A percentile compares a stretch with the other conserved stretches of the same genome.
phyloP scores from a whole-genome alignment of 352 stramenopile genomes.

The Aphanomyces stellatus region DNA sequence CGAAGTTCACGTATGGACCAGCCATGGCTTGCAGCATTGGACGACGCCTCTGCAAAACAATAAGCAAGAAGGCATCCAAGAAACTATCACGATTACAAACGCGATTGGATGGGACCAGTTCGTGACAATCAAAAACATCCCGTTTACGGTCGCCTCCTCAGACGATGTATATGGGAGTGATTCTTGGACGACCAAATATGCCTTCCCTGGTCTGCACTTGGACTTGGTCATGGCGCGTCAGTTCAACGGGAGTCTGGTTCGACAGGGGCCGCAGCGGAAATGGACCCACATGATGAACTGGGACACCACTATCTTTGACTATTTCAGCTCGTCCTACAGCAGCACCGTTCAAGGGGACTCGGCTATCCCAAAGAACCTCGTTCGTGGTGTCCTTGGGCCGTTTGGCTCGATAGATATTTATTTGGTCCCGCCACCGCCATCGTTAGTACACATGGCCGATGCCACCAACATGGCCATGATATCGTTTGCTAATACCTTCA shows the following conservation, averaged over 20 bases:
- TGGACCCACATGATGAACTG: background rate
- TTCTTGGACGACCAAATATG: conserved; percentile 2
- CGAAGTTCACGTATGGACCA: background rate
- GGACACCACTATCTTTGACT: no score
- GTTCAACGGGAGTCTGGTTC: background rate
- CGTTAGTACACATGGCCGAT: no score
- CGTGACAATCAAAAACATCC: background rate
- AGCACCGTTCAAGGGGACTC: no score
- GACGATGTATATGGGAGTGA: no score
- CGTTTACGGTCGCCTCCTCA: background rate
- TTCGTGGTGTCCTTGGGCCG: background rate
- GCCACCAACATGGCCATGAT: no score
- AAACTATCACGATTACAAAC: conserved; percentile 11
- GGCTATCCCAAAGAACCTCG: no score
- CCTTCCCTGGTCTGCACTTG: background rate
- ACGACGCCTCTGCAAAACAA: background rate
- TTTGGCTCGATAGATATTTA: background rate
- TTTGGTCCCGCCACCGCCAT: no score
- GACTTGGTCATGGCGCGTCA: background rate
- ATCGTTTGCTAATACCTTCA: no score
- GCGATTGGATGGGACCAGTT: background rate
- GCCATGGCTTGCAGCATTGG: background rate
- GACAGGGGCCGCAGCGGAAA: background rate
- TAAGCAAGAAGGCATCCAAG: background rate
- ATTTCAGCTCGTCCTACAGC: no score